A percentile compares a stretch with the other conserved stretches of the same genome.
phyloP scores from a whole-genome alignment of 139 green algal species.

The Closterium sp. region DNA sequence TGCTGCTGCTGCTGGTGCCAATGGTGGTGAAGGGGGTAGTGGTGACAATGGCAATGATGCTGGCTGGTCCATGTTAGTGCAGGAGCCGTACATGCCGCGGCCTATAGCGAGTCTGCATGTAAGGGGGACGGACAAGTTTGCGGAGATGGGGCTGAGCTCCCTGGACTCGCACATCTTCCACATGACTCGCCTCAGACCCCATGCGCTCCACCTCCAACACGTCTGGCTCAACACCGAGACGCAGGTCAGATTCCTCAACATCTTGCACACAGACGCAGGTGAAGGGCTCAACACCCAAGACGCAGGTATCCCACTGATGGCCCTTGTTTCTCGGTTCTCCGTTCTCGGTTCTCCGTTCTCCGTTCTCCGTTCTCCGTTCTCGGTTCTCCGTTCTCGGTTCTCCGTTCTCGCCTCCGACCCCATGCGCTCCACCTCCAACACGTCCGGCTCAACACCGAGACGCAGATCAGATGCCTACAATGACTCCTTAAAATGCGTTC shows the following conservation, averaged over 20 bases:
- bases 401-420: too few relatives aligned
- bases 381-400: too few relatives aligned
- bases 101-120: slow-evolving; percentile 35
- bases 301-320: not conserved
- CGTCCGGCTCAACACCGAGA: too few relatives aligned
- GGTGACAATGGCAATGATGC: not conserved
- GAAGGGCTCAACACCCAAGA: too few relatives aligned
- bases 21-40: not conserved
- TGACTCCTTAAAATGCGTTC: too few relatives aligned
- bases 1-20: too few relatives aligned
- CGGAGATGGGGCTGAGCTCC: slow-evolving; percentile 18
- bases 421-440: too few relatives aligned
- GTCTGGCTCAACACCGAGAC: slow-evolving; percentile 38
- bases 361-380: too few relatives aligned
- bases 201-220: not conserved
- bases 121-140: slow-evolving; percentile 27
- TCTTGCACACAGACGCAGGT: too few relatives aligned
- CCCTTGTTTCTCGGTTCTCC: too few relatives aligned
- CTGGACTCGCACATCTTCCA: slow-evolving; percentile 24
- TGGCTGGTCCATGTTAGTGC: not conserved
- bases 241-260: not conserved
- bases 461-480: too few relatives aligned
- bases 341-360: too few relatives aligned
- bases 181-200: not conserved
- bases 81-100: slow-evolving; percentile 27